Evolutionary conservation across 371 early-diverging fungal genomes (phyloP), one percentile per base, ranked within the genome.

Genomic region (Lichtheimia ornata): DNA sequence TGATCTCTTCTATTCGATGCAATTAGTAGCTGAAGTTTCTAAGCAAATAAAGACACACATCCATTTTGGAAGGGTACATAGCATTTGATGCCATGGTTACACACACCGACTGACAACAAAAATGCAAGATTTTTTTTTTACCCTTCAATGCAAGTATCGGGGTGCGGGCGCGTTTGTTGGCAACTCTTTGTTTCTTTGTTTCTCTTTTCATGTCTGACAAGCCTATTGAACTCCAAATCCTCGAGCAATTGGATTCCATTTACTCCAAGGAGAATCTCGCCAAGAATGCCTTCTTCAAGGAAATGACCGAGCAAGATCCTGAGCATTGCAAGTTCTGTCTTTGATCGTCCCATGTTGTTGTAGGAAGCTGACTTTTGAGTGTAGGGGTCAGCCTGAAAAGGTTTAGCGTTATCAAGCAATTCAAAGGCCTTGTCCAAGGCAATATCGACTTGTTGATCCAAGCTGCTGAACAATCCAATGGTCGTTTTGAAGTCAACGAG

Each of bases 311-410:
- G 50, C 77, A 72, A 59, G 59, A 71, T 59, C 69, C 76, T 25
- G 81, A 75, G 58, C 71, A 72, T 43, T 80, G 81, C 77, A 73
- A 65, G 66, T 53, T 22, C 18, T 42, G 13, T 35, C 40, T 44
- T 47, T 18, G 35, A 50, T 43, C 22, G n/a, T 18, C 11, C 24
- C 5, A n/a, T n/a, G n/a, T n/a, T 5, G 12, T 13, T 5, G 5
- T 22, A 22, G 22, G 45, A 45, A 18, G 47, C 22, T 18, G n/a
- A 47, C 47, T 53, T 17, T 17, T 20, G 2, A 44, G 14, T 7
- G 52, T 67, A 80, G 81, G 81, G 81, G 66, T 80, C 56, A 68
- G 74, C 3, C 45, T 80, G 28, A 80, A 77, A 53, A 77, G 75
- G 18, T 47, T 77, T 6, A 55, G 62, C 9, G 64, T 62, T 22